Evolutionary conservation across 805 yeast genomes (phyloP).

Genomic region (Starmerella kuoi): DNA sequence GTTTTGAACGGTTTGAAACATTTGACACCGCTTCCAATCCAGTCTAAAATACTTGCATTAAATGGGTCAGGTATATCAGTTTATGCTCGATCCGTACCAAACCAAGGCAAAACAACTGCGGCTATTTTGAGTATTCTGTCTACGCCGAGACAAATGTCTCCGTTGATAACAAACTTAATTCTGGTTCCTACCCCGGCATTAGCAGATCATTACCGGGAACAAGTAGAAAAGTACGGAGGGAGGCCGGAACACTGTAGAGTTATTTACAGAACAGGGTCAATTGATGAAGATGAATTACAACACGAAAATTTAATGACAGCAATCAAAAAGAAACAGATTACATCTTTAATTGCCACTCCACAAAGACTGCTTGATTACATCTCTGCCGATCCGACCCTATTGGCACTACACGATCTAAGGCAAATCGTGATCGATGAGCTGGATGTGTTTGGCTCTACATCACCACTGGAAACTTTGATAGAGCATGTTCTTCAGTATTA

Average conservation of each 20-base stretch:
- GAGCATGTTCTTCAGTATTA: constrained; percentile 12
- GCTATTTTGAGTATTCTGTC: constrained; percentile 22
- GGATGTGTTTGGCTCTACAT: constrained; percentile 18
- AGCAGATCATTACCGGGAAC: constrained; percentile 26
- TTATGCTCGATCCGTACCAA: constrained; percentile 25
- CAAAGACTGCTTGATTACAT: constrained; percentile 40
- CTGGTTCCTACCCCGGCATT: constrained; percentile 29
- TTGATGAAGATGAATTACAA: constrained; percentile 23
- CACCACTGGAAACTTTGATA: constrained; percentile 22
- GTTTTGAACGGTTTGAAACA: constrained; percentile 12
- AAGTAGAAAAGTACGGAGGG: constrained; percentile 3
- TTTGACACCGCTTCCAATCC: constrained; percentile 23
- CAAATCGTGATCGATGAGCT: constrained; percentile 26
- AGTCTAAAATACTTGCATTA: constrained; percentile 25
- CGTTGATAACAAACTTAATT: constrained; percentile 23
- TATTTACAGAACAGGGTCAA: constrained; percentile 24
- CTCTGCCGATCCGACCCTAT: constrained; percentile 22
- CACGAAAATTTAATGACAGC: constrained; percentile 12
- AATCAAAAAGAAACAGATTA: constrained; percentile 20
- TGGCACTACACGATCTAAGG: constrained; percentile 15
- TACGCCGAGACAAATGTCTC: constrained; percentile 1
- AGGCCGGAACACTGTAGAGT: background rate
- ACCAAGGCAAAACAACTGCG: constrained; percentile 30
- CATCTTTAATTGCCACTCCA: constrained; percentile 44
- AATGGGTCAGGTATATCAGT: constrained; percentile 26